Conservation (phyloP, 306 rosid genomes). For the Mimosa pudica region DNA sequence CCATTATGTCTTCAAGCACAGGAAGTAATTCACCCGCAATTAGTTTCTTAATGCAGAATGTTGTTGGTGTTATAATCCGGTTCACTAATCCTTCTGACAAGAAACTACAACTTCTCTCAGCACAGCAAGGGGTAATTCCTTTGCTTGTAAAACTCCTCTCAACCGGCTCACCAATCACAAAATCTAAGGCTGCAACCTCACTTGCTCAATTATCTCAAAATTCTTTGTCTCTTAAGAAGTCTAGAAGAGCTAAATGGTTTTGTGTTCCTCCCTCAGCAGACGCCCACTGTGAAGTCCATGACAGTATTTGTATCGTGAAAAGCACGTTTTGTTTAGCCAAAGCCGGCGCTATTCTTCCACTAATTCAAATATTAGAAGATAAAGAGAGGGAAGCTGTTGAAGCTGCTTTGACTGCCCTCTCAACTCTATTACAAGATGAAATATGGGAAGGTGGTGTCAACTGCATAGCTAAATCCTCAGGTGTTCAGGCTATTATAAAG, state of each 20-base stretch:
- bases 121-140: constrained; percentile 77
- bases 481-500: constrained; percentile 63
- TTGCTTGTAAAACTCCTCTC: constrained; percentile 74
- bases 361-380: constrained; percentile 67
- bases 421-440: constrained; percentile 78
- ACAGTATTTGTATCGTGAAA: constrained; percentile 62
- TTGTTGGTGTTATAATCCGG: constrained; percentile 57
- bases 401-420: constrained; percentile 65
- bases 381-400: constrained; percentile 68
- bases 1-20: constrained; percentile 47
- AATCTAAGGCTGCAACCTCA: constrained; percentile 74
- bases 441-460: constrained; percentile 79
- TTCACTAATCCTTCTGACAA: constrained; percentile 77
- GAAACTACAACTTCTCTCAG: constrained; percentile 69
- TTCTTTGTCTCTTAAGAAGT: constrained; percentile 58
- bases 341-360: constrained; percentile 66
- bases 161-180: constrained; percentile 54
- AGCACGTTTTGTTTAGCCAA: constrained; percentile 82
- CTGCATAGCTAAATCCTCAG: constrained; percentile 57
- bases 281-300: constrained; percentile 76
- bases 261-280: constrained; percentile 63
- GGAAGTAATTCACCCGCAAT: constrained; percentile 41
- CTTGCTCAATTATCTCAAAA: constrained; percentile 81
- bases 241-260: constrained; percentile 60
- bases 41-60: constrained; percentile 48